These are phyloP conservation scores for Stylosanthes scabra DNA, from an alignment of 331 rosid species.

Conservation along the genomic window DNA sequence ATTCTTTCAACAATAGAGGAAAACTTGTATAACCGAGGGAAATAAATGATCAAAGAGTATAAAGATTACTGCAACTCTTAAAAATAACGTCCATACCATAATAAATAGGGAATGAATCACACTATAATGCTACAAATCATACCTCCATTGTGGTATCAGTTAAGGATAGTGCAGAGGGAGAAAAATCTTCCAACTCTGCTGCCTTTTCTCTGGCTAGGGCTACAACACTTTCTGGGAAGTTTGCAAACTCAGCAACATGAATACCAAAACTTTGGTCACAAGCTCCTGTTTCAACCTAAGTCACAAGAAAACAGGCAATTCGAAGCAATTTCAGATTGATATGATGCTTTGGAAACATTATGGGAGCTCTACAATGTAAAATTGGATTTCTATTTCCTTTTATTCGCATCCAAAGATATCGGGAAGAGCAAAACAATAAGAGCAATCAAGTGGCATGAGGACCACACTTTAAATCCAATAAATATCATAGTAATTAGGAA, in stretches of 20 bases:
- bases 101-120: constrained; percentile 20
- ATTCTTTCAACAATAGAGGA: neutral
- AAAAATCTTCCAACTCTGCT: constrained; percentile 93
- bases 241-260: constrained; percentile 98
- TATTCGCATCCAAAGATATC: neutral
- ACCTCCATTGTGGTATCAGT: constrained; percentile 62
- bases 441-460: constrained; percentile 2
- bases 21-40: constrained; percentile 5
- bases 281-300: constrained; percentile 96
- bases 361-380: constrained; percentile 3
- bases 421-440: constrained; percentile 9
- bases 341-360: constrained; percentile 16
- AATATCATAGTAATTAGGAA: neutral
- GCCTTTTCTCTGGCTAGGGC: constrained; percentile 96
- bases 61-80: neutral
- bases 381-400: neutral
- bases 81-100: constrained; percentile 24
- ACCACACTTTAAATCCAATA: constrained; percentile 13
- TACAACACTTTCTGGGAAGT: constrained; percentile 90
- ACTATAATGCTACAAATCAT: constrained; percentile 12
- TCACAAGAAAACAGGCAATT: constrained; percentile 27
- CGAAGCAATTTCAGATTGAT: constrained; percentile 14
- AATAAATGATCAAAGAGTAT: neutral
- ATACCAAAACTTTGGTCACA: constrained; percentile 99
- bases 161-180: constrained; percentile 57